Base-by-base conservation (phyloP, 208 protist genomes). In the Naegleria lovaniensis region DNA sequence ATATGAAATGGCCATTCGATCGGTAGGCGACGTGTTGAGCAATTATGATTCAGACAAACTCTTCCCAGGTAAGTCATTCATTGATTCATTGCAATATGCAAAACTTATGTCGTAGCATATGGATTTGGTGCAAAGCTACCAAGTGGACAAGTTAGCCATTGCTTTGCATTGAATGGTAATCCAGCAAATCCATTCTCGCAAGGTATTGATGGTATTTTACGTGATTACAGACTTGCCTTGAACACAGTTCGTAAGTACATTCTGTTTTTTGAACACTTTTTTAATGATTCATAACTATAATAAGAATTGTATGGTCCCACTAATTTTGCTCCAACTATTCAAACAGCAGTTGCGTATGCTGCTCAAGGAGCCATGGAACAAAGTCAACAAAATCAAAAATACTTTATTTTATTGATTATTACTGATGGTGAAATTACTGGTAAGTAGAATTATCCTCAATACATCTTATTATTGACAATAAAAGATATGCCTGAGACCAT, bases 401-500 rank as follows among this genome's bases (percentile, higher is more conserved):
- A 89, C n/a, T 41, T 92, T 5, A 48, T 92, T n/a, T 92, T 92
- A 29, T 43, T 92, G 6, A 90, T 89, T 33, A 39, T 92, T 6
- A 90, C 89, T 15, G 91, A 58, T 41, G 90, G 16, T 79, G n/a
- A 38, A 79, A 79, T 36, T 38, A 79, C 67, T n/a, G 58, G 58
- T 75, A 75, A n/a, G 58, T 48, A 48, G 1, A 96, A n/a, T n/a
- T n/a, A n/a, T n/a, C n/a, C n/a, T n/a, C n/a, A n/a, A n/a, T n/a
- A n/a, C n/a, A n/a, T n/a, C n/a, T n/a, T n/a, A n/a, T n/a, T n/a
- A n/a, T n/a, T 94, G n/a, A 97, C 96, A 91, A n/a, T n/a, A n/a
- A 94, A 91, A 5, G 96, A 97, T 91, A 94, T 97, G 91, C 91
- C 96, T 33, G 91, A 94, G 38, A 96, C 95, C 13, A 95, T 96